These are phyloP conservation scores for Rhizopus microsporus DNA, from an alignment of 371 early-diverging fungal species.

Conservation along the genomic window DNA sequence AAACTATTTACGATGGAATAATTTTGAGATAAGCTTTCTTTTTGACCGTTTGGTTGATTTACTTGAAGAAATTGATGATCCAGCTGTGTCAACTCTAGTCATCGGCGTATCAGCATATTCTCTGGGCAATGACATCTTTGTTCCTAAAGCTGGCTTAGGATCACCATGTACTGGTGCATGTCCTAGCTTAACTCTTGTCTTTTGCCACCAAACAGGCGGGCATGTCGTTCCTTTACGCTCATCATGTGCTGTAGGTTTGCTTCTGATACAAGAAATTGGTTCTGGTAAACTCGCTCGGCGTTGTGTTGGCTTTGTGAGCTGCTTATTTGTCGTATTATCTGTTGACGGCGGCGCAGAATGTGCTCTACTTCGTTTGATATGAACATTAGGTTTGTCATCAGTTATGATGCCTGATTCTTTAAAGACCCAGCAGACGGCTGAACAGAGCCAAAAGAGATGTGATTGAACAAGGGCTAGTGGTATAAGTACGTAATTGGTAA, in stretches of 20 bases:
- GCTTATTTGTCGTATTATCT: neutral
- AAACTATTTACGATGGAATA: neutral
- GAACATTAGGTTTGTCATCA: neutral
- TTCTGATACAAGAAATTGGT: neutral
- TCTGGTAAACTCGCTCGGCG: slow-evolving; percentile 7
- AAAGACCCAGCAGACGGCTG: slow-evolving; percentile 20
- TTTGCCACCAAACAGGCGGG: slow-evolving; percentile 37
- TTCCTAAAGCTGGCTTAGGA: slow-evolving; percentile 2
- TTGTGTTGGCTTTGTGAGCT: neutral
- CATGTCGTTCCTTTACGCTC: slow-evolving; percentile 28
- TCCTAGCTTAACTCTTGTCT: slow-evolving; percentile 21
- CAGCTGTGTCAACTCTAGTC: neutral
- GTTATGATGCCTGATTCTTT: slow-evolving; percentile 3
- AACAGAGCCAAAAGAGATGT: slow-evolving; percentile 24
- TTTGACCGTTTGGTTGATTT: neutral
- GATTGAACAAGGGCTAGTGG: slow-evolving; percentile 21
- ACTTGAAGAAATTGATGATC: neutral
- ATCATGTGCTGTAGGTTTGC: slow-evolving; percentile 20
- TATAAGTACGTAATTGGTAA: slow-evolving; percentile 5
- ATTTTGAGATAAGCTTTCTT: neutral
- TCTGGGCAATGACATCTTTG: neutral
- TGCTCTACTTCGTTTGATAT: neutral
- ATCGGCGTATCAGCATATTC: neutral
- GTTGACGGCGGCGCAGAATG: neutral
- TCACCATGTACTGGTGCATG: slow-evolving; percentile 19